Evolutionary conservation across 257 asterid species (phyloP).

Genomic region (Scutellaria baicalensis): DNA sequence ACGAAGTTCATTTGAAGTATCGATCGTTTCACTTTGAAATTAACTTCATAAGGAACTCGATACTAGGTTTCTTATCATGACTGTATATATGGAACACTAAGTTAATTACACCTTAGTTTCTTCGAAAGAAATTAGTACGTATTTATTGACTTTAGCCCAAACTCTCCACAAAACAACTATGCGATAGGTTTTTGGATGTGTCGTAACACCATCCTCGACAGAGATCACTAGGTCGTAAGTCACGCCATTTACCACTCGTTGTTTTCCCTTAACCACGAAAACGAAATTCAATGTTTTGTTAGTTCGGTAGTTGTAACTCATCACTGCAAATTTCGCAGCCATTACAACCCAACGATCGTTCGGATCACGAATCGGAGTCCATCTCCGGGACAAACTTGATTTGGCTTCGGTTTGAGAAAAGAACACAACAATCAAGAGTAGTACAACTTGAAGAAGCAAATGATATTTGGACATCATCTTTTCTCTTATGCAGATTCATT

Average conservation of each 20-base stretch:
- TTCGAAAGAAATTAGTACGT: background rate
- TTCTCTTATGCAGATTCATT: too few relatives aligned
- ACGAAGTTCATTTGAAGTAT: too few relatives aligned
- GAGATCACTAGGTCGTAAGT: slow-evolving; percentile 23
- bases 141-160: background rate
- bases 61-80: too few relatives aligned
- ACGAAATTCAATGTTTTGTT: slow-evolving; percentile 1
- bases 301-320: slow-evolving; percentile 20
- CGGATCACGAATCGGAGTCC: slow-evolving; percentile 15
- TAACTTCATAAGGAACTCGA: too few relatives aligned
- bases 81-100: too few relatives aligned
- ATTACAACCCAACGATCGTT: slow-evolving; percentile 11
- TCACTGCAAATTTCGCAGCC: slow-evolving; percentile 28
- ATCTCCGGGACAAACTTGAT: background rate
- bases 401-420: background rate
- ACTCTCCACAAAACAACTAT: background rate
- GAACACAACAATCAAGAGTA: background rate
- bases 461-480: background rate
- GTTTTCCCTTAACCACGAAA: slow-evolving; percentile 19
- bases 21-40: too few relatives aligned
- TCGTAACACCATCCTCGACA: slow-evolving; percentile 14
- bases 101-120: too few relatives aligned
- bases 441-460: background rate
- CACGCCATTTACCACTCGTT: slow-evolving; percentile 21
- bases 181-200: background rate